Evolutionary conservation across 768 basidiomycete species (phyloP).

Genomic region (Exsudoporus frostii): DNA sequence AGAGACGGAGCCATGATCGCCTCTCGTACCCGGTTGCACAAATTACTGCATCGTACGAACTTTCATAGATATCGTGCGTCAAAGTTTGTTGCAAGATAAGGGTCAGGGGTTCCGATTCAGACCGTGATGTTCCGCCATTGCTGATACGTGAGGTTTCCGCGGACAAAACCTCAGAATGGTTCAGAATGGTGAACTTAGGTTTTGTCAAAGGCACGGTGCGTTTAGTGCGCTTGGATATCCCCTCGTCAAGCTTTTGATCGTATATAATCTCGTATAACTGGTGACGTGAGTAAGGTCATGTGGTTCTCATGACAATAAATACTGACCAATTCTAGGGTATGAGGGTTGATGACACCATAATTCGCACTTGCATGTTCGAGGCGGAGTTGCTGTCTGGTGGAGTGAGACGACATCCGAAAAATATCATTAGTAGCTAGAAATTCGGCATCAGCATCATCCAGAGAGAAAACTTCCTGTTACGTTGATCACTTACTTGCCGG

Average conservation of each 20-base stretch:
- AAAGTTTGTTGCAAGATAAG: slow-evolving; percentile 37
- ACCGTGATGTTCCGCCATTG: background rate
- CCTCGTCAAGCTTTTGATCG: slow-evolving; percentile 45
- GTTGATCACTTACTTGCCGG: slow-evolving; percentile 37
- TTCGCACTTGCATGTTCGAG: slow-evolving; percentile 49
- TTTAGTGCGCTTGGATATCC: slow-evolving; percentile 36
- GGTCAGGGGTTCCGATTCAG: slow-evolving; percentile 11
- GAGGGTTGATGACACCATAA: slow-evolving; percentile 51
- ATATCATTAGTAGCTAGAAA: slow-evolving; percentile 39
- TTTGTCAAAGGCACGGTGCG: slow-evolving; percentile 3
- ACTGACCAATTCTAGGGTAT: slow-evolving; percentile 40
- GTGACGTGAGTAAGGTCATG: background rate
- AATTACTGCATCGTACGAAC: slow-evolving; percentile 45
- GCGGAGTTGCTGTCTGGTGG: slow-evolving; percentile 34
- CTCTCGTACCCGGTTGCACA: slow-evolving; percentile 56
- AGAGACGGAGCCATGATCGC: slow-evolving; percentile 42
- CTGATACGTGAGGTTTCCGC: slow-evolving; percentile 13
- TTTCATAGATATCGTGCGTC: slow-evolving; percentile 30
- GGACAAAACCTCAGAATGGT: slow-evolving; percentile 37
- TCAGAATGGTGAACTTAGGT: slow-evolving; percentile 37
- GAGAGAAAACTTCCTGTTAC: background rate
- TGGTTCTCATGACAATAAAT: background rate
- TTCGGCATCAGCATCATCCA: background rate
- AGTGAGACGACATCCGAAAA: slow-evolving; percentile 37
- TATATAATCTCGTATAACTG: slow-evolving; percentile 52